Conservation (phyloP, 495 filamentous ascomycete genomes). For the Lasiosphaeria ovina region DNA sequence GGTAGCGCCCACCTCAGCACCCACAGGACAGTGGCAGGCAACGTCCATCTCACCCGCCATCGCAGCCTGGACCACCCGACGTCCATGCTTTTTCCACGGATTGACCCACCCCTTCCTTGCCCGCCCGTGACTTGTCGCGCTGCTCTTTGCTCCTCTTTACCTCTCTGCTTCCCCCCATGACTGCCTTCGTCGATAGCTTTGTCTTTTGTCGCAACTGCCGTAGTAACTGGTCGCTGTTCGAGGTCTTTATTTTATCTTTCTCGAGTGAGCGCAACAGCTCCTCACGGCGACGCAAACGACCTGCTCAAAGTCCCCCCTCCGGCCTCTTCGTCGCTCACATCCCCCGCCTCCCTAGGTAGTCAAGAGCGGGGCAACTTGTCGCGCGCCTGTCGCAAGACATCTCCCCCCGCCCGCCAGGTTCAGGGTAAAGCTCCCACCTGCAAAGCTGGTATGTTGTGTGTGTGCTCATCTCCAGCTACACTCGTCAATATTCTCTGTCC, state of each 20-base stretch:
- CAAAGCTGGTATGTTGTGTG: neutral
- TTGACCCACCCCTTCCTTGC: neutral
- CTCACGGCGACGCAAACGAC: neutral
- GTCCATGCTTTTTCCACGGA: neutral
- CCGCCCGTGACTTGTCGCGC: neutral
- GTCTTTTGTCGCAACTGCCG: slow-evolving; percentile 1
- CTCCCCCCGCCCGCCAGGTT: neutral
- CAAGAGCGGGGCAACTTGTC: slow-evolving; percentile 22
- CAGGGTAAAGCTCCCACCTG: neutral
- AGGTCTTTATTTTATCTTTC: neutral
- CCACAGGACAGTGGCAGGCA: neutral
- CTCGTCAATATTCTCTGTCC: neutral
- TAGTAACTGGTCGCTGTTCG: neutral
- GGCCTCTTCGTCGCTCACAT: slow-evolving; percentile 1
- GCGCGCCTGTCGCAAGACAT: slow-evolving; percentile 16
- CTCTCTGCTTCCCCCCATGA: neutral
- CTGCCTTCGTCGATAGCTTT: slow-evolving; percentile 1
- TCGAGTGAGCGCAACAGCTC: neutral
- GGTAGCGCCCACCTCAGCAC: slow-evolving; percentile 1
- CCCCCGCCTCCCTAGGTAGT: neutral
- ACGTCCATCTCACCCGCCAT: neutral
- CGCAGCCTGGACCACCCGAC: slow-evolving; percentile 1
- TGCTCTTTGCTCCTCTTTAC: neutral
- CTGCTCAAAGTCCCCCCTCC: slow-evolving; percentile 8
- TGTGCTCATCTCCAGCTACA: neutral